Evolutionary conservation across 2,329 filamentous ascomycete genomes (phyloP), one percentile per base, ranked within the genome.

Genomic region (Ascosphaera pollenicola): DNA sequence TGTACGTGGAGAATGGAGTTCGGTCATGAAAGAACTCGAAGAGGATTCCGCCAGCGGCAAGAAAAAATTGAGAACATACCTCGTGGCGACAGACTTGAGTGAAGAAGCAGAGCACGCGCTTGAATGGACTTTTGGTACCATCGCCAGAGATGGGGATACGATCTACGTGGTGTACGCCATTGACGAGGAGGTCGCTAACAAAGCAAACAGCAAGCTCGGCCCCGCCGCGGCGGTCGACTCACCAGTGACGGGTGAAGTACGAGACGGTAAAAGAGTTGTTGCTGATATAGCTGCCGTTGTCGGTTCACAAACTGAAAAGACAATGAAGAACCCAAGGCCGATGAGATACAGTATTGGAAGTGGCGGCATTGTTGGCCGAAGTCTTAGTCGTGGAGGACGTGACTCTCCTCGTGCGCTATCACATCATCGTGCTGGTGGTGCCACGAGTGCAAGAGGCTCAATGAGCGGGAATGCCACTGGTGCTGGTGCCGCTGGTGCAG

Each of bases 61-160:
- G 38, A 73, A 80, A 38, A 73, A 80, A 39, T 70, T 87, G 43
- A 72, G 89, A 39, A 91, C 89, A 50, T 98, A 95, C 53, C 63
- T 98, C 13, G 84, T 94, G n/a, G 87, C 89, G 2, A 94, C 83
- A 0, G 89, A 98, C 56, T 63, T 95, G 3, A 94, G 85, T 48
- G 81, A 89, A 30, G 89, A 98, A 60, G 85, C 87, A 3, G 81
- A 82, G 5, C 91, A 95, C 55, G 89, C 89, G 1, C 66, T 98
- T 24, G 89, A 98, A 56, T 98, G 89, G 89, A 89, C 87, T 0
- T 85, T 98, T 41, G 89, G 89, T 6, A 95, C 87, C 0, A 84
- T 95, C 4, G 65, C 98, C 21, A 73, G 89, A 37, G 85, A 95
- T 48, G 89, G 89, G 6, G 89, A 98, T 54, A 95, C 87, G 0